Base-by-base conservation (phyloP, 768 basidiomycete genomes). In the Lactarius hengduanensis region DNA sequence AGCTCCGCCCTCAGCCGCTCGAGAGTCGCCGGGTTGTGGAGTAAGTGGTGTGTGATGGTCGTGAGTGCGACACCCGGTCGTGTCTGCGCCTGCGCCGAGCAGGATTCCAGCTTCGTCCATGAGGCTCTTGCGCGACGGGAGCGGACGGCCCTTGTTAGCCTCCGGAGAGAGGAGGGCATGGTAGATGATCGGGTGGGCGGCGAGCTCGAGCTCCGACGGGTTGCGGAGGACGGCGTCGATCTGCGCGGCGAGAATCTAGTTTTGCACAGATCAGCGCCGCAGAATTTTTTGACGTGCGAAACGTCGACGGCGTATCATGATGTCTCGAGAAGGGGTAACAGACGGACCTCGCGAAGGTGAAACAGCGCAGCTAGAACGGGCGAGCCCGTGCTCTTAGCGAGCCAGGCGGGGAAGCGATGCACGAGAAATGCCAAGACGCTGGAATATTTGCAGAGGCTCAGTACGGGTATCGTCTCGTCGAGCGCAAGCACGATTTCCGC, bases 51-150 rank as follows among this genome's bases (percentile, higher is more conserved):
- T 0, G 75, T 62, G 9, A 76, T 80, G 32, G 79, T 73, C 0
- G 74, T 77, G 64, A 78, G 77, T 1, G 77, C 73, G 64, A 81
- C 79, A 18, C 77, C 80, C 16, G 78, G 78, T 77, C 4, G 81
- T 81, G 67, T 82, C 82, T 30, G 77, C 78, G 8, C 82, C 82
- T 7, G 82, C 82, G 53, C 78, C 78, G 41, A 76, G 66, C 32
- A 77, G 70, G 57, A 69, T 61, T 40, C 30, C n/a, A 2, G 71
- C 73, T 58, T 75, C 76, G 28, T 76, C 71, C 13, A 69, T 8
- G 13, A 77, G 65, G 20, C 69, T 62, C 45, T 61, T 70, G 47
- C 63, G 74, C 16, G 76, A 72, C 28, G 47, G 68, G 34, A 77
- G 59, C 16, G 77, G 75, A 43, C 76, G 75, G 13, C 74, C 53